Percentiles rank a stretch among this genome's conserved stretches.
phyloP scores from a whole-genome alignment of 805 yeast genomes.

The Saturnispora hagleri region DNA sequence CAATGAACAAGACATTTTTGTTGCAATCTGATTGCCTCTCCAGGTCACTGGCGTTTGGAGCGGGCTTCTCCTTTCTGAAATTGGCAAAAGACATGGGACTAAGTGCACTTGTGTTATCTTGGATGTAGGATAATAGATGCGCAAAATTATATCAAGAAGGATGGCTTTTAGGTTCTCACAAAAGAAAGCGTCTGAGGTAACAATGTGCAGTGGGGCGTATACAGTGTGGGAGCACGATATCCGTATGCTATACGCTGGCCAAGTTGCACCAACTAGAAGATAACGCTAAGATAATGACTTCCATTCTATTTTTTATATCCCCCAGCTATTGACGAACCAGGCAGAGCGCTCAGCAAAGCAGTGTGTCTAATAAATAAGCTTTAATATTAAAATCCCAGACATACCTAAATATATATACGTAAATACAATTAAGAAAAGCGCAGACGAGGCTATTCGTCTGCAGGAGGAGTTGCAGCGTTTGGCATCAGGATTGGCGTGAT shows the following conservation, averaged over 20 bases:
- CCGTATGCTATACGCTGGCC: too few species aligned
- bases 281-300: too few species aligned
- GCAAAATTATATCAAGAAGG: neutral
- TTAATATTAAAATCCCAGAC: neutral
- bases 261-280: neutral
- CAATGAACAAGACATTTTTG: neutral
- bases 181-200: too few species aligned
- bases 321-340: neutral
- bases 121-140: neutral
- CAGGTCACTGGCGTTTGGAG: neutral
- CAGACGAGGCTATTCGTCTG: conserved; percentile 2
- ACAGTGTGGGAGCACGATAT: too few species aligned
- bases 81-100: neutral
- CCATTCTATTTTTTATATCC: neutral
- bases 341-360: neutral
- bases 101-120: neutral
- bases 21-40: neutral
- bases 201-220: too few species aligned
- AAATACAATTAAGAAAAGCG: neutral
- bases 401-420: neutral
- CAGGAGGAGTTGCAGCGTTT: conserved; percentile 23
- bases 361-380: neutral
- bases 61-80: neutral
- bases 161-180: too few species aligned
- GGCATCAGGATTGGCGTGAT: conserved; percentile 44